Percentiles rank a stretch among this genome's conserved stretches.
These are phyloP conservation scores for Paraurostyla sp. DNA, from an alignment of 73 alveolate genomes.

Conservation along the genomic window DNA sequence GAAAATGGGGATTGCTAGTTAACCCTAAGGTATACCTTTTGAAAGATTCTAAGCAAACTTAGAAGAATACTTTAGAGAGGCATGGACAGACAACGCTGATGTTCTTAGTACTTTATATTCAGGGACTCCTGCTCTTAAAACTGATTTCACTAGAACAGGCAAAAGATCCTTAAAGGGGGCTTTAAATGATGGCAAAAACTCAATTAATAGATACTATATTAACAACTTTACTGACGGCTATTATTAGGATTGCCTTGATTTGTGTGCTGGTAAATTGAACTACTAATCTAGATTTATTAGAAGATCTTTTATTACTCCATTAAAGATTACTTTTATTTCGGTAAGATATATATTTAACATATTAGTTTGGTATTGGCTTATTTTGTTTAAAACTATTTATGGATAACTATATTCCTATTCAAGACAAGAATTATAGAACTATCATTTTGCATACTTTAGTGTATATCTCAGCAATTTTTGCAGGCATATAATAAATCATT, in stretches of 20 bases:
- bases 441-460: not conserved
- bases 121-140: slow-evolving; percentile 98
- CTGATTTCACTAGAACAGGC: slow-evolving; percentile 98
- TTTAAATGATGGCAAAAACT: slow-evolving; percentile 90
- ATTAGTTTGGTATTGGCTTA: not conserved
- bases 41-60: slow-evolving; percentile 87
- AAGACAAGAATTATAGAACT: not conserved
- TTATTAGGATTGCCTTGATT: slow-evolving; percentile 87
- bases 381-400: not conserved
- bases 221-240: slow-evolving; percentile 96
- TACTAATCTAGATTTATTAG: not conserved
- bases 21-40: slow-evolving; percentile 88
- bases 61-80: slow-evolving; percentile 93
- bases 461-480: not conserved
- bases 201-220: slow-evolving; percentile 91
- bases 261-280: slow-evolving; percentile 55
- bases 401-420: not conserved
- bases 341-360: not conserved
- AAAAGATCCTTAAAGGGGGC: slow-evolving; percentile 94
- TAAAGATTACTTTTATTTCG: slow-evolving; percentile 8
- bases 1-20: slow-evolving; percentile 73
- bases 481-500: not conserved
- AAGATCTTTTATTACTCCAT: not conserved
- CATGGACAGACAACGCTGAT: slow-evolving; percentile 98
- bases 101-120: slow-evolving; percentile 89